Evolutionary conservation across 2,329 filamentous ascomycete genomes (phyloP), one percentile per base, ranked within the genome.

Genomic region (Venturia asperata): DNA sequence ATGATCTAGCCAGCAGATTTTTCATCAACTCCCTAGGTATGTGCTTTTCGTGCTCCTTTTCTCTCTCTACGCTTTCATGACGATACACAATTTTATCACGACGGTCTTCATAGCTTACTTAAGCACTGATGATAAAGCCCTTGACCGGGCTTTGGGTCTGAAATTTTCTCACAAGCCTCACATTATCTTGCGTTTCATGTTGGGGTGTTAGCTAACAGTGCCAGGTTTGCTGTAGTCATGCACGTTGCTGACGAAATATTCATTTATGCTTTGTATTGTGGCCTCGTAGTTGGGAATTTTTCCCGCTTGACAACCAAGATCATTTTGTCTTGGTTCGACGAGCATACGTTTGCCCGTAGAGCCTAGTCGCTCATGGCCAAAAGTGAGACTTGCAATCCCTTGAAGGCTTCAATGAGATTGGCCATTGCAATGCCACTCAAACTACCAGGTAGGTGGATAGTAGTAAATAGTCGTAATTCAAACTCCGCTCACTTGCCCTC

Each of bases 31-130:
- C 17, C 37, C 27, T 17, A 58, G 52, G 52, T 58, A 58, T n/a
- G 52, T 27, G 52, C 13, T 30, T 5, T 27, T 65, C 66, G 56
- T 39, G n/a, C 37, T 42, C 45, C 42, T 19, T 19, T 60, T 66
- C 67, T 55, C 63, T 6, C 60, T 42, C 47, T 43, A 58, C 58
- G 64, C 68, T 70, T 82, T 68, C 43, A 87, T 87, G 86, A 89
- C 89, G 87, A 89, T 85, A 82, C 81, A 76, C 71, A 77, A 81
- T 15, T 78, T 82, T 84, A 84, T 86, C 75, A 91, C 88, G 88
- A 91, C 88, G 88, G 88, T 91, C 88, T 88, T 88, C 88, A 88
- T 90, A 91, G 86, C 83, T 80, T 84, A 80, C 79, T 58, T 58
- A 58, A 79, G 84, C 83, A 79, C 88, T 91, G 88, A 90, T 90